phyloP scores from a whole-genome alignment of 371 early-diverging fungal genomes.

The Coemansia sp. region DNA sequence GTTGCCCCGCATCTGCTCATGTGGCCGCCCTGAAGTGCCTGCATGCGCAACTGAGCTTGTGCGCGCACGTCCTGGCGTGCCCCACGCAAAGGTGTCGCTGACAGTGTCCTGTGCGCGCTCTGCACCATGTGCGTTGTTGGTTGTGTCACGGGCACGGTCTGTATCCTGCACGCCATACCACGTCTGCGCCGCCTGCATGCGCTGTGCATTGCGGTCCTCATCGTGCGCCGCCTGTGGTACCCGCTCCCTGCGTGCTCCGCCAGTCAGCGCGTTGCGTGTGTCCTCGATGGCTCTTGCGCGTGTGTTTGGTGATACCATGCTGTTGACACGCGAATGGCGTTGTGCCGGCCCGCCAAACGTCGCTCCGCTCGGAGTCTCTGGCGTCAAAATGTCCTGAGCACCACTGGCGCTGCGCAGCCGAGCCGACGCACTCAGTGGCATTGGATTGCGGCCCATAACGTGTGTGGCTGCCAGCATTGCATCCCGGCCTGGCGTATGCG shows the following conservation, averaged over 20 bases:
- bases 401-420: conserved; percentile 14
- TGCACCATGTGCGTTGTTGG: neutral
- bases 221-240: neutral
- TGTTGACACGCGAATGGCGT: conserved; percentile 34
- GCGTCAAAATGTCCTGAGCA: conserved; percentile 5
- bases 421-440: conserved; percentile 7
- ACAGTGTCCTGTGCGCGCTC: conserved; percentile 14
- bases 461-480: conserved; percentile 17
- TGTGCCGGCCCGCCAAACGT: neutral
- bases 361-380: conserved; percentile 18
- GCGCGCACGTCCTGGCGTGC: conserved; percentile 26
- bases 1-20: conserved; percentile 21
- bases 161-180: conserved; percentile 11
- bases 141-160: neutral
- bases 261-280: conserved; percentile 38
- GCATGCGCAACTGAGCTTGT: conserved; percentile 31
- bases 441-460: conserved; percentile 16
- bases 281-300: conserved; percentile 35
- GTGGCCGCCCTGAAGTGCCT: conserved; percentile 5
- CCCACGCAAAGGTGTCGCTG: conserved; percentile 45
- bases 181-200: conserved; percentile 11
- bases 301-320: conserved; percentile 34
- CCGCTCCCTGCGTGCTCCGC: conserved; percentile 19
- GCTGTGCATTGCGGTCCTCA: conserved; percentile 3
- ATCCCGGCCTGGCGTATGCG: conserved; percentile 40